phyloP scores from a whole-genome alignment of 176 grass and related monocot genomes.

The Eremochloa ophiuroides region DNA sequence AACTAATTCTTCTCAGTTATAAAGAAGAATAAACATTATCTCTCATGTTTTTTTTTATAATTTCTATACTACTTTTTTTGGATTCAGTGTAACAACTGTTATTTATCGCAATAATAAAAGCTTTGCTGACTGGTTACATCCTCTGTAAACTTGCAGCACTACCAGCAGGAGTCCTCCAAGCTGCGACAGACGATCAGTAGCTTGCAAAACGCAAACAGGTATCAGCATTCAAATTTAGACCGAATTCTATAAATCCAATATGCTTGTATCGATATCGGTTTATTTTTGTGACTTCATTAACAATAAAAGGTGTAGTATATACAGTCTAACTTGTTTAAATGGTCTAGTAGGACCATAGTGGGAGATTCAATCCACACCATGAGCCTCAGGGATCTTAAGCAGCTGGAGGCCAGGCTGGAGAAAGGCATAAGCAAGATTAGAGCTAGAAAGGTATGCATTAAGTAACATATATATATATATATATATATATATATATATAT shows the following conservation, averaged over 20 bases:
- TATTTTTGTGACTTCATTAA: neutral
- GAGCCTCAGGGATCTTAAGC: constrained; percentile 59
- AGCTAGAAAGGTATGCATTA: constrained; percentile 59
- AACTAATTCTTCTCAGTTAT: no score
- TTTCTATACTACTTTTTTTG: neutral
- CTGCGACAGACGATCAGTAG: constrained; percentile 60
- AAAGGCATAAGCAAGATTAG: constrained; percentile 83
- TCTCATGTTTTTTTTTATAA: neutral
- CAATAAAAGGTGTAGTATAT: neutral
- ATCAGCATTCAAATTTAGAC: neutral
- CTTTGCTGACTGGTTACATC: no score
- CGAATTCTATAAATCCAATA: neutral
- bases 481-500: neutral
- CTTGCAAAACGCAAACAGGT: constrained; percentile 85
- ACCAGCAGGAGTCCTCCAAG: constrained; percentile 82
- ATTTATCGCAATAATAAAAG: no score
- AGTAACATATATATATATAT: neutral
- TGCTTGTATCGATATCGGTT: neutral
- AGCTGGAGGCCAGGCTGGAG: constrained; percentile 65
- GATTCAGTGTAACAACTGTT: no score
- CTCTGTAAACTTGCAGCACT: constrained; percentile 71
- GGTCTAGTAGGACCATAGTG: constrained; percentile 49
- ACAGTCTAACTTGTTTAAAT: constrained; percentile 10
- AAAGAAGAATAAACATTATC: neutral
- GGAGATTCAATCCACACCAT: constrained; percentile 56